phyloP scores from a whole-genome alignment of 192 early-diverging fungal genomes.

The Rhizophagus clarus region DNA sequence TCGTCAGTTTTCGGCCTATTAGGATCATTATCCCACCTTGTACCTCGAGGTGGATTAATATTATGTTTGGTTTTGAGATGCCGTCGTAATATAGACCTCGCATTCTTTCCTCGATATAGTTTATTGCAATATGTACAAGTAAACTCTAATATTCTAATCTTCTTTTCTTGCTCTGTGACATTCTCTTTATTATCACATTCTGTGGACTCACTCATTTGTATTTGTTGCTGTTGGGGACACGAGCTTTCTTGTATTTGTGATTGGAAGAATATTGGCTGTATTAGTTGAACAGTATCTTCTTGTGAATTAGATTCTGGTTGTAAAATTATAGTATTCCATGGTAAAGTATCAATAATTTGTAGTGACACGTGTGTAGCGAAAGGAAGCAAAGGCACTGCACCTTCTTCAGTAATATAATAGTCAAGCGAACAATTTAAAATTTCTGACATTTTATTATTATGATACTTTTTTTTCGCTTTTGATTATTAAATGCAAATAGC shows the following conservation, averaged over 20 bases:
- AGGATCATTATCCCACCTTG: constrained; percentile 29
- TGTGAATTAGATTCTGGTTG: neutral
- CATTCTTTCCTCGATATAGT: constrained; percentile 14
- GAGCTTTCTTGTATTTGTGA: neutral
- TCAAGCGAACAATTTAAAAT: neutral
- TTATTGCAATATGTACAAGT: constrained; percentile 18
- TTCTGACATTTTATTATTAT: neutral
- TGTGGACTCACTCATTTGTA: neutral
- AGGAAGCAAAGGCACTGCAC: neutral
- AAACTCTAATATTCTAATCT: neutral
- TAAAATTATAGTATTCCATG: neutral
- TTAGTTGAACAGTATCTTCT: neutral
- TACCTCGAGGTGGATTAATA: constrained; percentile 10
- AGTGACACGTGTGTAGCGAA: neutral
- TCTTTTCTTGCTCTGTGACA: neutral
- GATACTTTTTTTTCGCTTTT: neutral
- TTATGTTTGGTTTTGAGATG: constrained; percentile 25
- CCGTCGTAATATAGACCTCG: constrained; percentile 19
- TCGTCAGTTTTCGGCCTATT: constrained; percentile 30
- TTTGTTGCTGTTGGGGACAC: neutral
- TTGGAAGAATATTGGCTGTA: neutral
- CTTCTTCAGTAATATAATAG: neutral
- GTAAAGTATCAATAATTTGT: neutral
- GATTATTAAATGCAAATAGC: neutral
- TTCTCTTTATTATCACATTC: neutral